phyloP scores from a whole-genome alignment of 306 rosid genomes.

The Erythrophleum fordii region DNA sequence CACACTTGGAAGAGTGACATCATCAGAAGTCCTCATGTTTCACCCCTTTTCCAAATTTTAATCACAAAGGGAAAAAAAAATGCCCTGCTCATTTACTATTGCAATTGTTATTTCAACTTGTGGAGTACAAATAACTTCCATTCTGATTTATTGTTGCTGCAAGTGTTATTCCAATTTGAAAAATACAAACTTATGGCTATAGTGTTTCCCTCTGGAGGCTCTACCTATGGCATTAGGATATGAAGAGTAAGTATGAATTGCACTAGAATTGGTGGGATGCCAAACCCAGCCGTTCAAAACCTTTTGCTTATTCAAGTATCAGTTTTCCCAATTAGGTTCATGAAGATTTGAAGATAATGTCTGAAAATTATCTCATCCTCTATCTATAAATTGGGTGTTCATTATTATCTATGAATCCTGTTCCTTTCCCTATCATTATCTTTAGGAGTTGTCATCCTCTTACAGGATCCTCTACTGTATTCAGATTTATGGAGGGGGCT shows the following conservation, averaged over 20 bases:
- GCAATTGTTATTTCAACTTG: no score
- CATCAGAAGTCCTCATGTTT: no score
- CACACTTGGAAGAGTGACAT: not conserved
- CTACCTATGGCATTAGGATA: not conserved
- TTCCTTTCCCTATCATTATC: not conserved
- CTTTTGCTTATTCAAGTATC: not conserved
- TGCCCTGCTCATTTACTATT: no score
- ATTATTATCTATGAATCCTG: no score
- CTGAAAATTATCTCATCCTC: not conserved
- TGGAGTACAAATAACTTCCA: no score
- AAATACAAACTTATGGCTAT: not conserved
- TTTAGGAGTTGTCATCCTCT: not conserved
- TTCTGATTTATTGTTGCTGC: no score
- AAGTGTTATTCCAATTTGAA: no score
- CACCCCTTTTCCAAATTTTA: no score
- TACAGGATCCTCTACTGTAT: not conserved
- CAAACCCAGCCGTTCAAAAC: not conserved
- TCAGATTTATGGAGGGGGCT: no score
- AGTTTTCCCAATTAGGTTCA: not conserved
- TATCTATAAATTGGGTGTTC: not conserved
- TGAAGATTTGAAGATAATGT: not conserved
- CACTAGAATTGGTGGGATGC: not conserved
- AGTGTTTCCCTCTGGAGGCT: not conserved
- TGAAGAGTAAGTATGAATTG: not conserved
- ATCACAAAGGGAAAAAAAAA: no score